Evolutionary conservation across 768 basidiomycete genomes (phyloP), one percentile per base, ranked within the genome.

Genomic region (Boletus subparvulus): DNA sequence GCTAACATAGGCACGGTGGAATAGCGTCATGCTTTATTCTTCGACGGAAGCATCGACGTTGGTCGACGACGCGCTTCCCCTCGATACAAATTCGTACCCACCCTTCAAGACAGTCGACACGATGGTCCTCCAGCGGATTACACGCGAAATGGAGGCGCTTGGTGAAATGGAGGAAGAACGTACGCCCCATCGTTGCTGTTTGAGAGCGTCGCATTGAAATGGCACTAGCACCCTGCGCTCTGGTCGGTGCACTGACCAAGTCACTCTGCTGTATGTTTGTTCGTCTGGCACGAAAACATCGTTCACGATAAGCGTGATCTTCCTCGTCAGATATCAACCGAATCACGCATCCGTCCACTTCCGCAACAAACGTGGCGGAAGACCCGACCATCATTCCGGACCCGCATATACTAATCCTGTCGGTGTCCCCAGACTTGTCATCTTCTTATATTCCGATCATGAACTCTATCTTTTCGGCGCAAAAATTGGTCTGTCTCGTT

Each of bases 391-490:
- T 67, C n/a, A 59, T 72, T 43, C 65, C 75, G 1, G 81, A 85
- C 57, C 81, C 87, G 0, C 77, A 85, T 10, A 86, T 90, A 49
- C 71, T 89, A 49, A 79, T 98, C 60, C 78, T 99, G 51, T 95
- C 94, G 40, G 94, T 97, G 52, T 96, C 95, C 12, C 92, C 92
- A 16, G 91, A 96, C 73, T 80, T 88, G 30, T 88, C 91, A 10
- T 81, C 87, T 9, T 92, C 94, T 11, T 99, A 99, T 73, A 96
- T 98, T 47, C 92, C 96, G 26, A 87, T 98, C 69, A 99, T 99
- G 97, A 98, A 98, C 70, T 88, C 94, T 52, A 98, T 98, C 47
- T 99, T 99, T 74, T 94, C 95, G 17, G 97, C 97, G 6, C 97
- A 99, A 73, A 99, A 99, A 77, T 79, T 94, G 62, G 96, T 92